phyloP scores from a whole-genome alignment of 2,329 filamentous ascomycete genomes.

The Aspergillus aculeatus region DNA sequence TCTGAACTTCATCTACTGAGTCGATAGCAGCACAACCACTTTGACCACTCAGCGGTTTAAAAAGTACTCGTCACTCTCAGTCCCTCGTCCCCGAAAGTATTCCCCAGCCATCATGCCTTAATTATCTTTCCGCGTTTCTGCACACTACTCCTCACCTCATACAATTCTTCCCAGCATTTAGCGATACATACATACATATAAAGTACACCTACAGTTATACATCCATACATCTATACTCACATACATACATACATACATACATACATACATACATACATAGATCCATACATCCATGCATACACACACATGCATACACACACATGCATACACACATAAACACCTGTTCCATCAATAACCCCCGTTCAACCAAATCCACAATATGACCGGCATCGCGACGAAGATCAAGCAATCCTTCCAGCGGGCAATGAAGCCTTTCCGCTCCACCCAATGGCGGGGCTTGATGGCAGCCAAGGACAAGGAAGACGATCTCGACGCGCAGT shows the following conservation, averaged over 20 bases:
- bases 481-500: constrained; percentile 19
- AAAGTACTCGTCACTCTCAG: not conserved
- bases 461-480: constrained; percentile 21
- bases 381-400: not conserved
- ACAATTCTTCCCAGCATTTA: too few relatives aligned
- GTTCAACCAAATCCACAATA: not conserved
- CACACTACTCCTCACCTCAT: too few relatives aligned
- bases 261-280: too few relatives aligned
- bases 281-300: too few relatives aligned
- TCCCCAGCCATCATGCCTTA: too few relatives aligned
- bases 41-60: not conserved
- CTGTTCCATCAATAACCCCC: not conserved
- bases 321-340: not conserved
- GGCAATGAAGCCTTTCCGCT: not conserved
- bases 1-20: not conserved
- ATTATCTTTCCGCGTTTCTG: too few relatives aligned
- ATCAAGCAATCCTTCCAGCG: not conserved
- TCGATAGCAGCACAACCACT: not conserved
- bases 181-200: too few relatives aligned
- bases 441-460: not conserved
- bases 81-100: too few relatives aligned
- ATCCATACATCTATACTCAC: too few relatives aligned
- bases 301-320: too few relatives aligned
- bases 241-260: too few relatives aligned
- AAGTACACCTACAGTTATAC: too few relatives aligned